These are phyloP conservation scores for Coprinopsis sp. DNA, from an alignment of 768 basidiomycete species.

Conservation along the genomic window DNA sequence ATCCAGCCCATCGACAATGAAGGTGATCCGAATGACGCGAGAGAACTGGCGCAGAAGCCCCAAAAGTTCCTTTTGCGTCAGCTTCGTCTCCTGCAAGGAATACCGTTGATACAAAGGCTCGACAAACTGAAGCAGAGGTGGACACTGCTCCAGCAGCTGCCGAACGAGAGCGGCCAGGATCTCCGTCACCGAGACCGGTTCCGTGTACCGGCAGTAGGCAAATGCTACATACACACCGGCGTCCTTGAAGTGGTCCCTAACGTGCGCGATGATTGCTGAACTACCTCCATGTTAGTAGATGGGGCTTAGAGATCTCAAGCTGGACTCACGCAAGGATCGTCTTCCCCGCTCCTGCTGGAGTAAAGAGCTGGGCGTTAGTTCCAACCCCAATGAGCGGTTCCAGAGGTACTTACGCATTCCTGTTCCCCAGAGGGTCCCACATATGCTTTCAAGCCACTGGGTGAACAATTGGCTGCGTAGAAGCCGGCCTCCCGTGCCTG, in stretches of 20 bases:
- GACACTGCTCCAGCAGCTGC: not conserved
- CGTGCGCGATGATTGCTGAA: not conserved
- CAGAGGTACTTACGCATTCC: conserved; percentile 4
- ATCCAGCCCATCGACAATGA: conserved; percentile 3
- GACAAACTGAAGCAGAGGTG: not conserved
- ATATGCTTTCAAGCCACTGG: not conserved
- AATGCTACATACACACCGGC: not conserved
- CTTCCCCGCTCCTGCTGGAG: conserved; percentile 5
- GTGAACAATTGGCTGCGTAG: not conserved
- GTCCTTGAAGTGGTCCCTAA: not conserved
- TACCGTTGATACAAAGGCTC: not conserved
- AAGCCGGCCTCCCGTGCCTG: not conserved
- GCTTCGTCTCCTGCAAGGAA: not conserved
- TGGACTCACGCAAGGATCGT: conserved; percentile 1
- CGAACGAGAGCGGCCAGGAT: not conserved
- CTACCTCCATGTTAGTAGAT: not conserved
- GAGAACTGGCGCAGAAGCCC: not conserved
- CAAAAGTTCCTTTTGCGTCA: not conserved
- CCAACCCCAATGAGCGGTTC: not conserved
- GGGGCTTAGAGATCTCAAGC: not conserved
- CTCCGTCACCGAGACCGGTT: not conserved
- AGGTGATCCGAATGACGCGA: not conserved
- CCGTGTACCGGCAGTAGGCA: conserved; percentile 3
- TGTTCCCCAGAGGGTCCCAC: not conserved
- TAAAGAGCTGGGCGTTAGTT: not conserved